Evolutionary conservation across 192 early-diverging fungal genomes (phyloP).

Genomic region (Coemansia sp.): DNA sequence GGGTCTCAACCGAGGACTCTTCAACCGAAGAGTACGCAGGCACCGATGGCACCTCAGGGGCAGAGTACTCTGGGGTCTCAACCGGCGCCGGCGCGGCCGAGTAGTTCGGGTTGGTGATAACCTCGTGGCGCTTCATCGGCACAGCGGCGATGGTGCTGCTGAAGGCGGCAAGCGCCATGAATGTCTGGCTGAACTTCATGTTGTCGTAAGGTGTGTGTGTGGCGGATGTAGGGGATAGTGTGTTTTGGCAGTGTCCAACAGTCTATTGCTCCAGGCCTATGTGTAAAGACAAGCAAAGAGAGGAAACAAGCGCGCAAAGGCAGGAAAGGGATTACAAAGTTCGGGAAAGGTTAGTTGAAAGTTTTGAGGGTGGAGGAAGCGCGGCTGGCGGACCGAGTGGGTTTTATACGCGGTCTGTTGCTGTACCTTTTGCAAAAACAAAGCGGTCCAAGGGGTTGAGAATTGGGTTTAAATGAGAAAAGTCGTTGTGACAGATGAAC

Average conservation of each 20-base stretch:
- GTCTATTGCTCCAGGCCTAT: slow-evolving; percentile 53
- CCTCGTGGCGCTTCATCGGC: slow-evolving; percentile 46
- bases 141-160: slow-evolving; percentile 41
- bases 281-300: slow-evolving; percentile 14
- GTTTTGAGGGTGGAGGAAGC: slow-evolving; percentile 10
- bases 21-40: slow-evolving; percentile 7
- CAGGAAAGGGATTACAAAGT: slow-evolving; percentile 12
- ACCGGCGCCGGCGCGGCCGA: slow-evolving; percentile 12
- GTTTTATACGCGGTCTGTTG: slow-evolving; percentile 17
- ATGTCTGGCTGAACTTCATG: slow-evolving; percentile 56
- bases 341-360: slow-evolving; percentile 21
- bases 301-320: neutral
- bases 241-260: slow-evolving; percentile 40
- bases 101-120: slow-evolving; percentile 14
- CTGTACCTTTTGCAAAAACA: slow-evolving; percentile 41
- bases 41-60: slow-evolving; percentile 13
- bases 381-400: slow-evolving; percentile 22
- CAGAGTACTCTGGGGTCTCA: slow-evolving; percentile 5
- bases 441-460: slow-evolving; percentile 27
- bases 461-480: slow-evolving; percentile 21
- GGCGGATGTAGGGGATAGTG: slow-evolving; percentile 9
- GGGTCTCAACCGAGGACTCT: slow-evolving; percentile 12
- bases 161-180: slow-evolving; percentile 51
- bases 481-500: slow-evolving; percentile 39
- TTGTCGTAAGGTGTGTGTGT: slow-evolving; percentile 47